Conservation (phyloP, 1,284 basidiomycete species). For the Rhodofomes roseus region DNA sequence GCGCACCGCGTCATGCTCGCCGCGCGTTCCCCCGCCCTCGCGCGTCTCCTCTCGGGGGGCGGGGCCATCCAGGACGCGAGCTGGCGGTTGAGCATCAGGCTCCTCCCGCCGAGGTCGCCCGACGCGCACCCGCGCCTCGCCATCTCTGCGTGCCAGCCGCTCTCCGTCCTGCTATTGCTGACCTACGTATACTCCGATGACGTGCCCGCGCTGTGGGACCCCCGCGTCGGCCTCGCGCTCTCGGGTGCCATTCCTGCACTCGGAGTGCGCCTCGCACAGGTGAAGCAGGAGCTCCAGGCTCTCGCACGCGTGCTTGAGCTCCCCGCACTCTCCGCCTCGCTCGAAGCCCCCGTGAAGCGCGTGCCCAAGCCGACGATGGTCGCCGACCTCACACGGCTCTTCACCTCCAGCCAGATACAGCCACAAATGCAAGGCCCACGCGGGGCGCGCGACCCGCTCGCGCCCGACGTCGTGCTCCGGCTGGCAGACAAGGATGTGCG, state of each 20-base stretch:
- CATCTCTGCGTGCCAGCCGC: constrained; percentile 52
- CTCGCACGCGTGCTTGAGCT: constrained; percentile 59
- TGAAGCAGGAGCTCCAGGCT: constrained; percentile 60
- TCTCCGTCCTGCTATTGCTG: constrained; percentile 76
- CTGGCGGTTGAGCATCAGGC: constrained; percentile 29
- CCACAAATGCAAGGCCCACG: not conserved
- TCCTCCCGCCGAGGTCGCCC: constrained; percentile 11
- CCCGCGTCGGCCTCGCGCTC: constrained; percentile 56
- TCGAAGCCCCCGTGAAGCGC: constrained; percentile 53
- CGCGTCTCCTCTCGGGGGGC: constrained; percentile 38
- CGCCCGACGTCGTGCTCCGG: constrained; percentile 73
- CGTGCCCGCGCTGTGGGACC: constrained; percentile 83
- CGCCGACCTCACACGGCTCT: constrained; percentile 47
- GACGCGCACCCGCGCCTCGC: constrained; percentile 26
- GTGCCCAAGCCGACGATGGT: constrained; percentile 42
- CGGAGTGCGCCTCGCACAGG: constrained; percentile 39
- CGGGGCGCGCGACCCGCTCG: constrained; percentile 24
- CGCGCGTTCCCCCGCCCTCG: constrained; percentile 53
- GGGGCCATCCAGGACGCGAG: constrained; percentile 25
- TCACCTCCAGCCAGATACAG: constrained; percentile 11
- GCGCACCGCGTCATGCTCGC: constrained; percentile 67
- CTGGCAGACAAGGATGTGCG: constrained; percentile 69
- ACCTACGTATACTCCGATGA: constrained; percentile 90
- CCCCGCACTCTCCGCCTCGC: constrained; percentile 43
- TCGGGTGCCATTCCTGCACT: constrained; percentile 38